Conservation (phyloP, 305 asterid species). For the Fraxinus latifolia region DNA sequence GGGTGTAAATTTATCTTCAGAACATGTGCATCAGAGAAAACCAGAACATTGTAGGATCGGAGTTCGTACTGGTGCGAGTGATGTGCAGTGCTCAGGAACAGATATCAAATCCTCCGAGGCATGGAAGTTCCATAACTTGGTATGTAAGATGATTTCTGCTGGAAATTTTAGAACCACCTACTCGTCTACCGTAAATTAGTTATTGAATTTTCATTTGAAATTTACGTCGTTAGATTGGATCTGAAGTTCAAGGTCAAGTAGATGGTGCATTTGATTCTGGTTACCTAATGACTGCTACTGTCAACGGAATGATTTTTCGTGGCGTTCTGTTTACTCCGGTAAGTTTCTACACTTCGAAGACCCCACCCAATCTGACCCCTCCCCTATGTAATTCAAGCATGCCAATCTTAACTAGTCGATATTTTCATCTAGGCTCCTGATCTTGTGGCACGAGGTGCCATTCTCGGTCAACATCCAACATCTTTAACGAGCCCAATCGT, state of each 20-base stretch:
- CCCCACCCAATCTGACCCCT: neutral
- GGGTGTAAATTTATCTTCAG: slow-evolving; percentile 32
- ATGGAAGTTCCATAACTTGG: slow-evolving; percentile 47
- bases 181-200: neutral
- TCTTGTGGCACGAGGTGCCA: slow-evolving; percentile 35
- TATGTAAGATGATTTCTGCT: slow-evolving; percentile 16
- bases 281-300: slow-evolving; percentile 83
- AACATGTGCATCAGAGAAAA: slow-evolving; percentile 32
- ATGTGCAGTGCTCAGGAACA: slow-evolving; percentile 28
- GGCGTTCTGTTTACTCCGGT: slow-evolving; percentile 87
- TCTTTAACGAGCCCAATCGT: slow-evolving; percentile 23
- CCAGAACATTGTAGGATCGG: slow-evolving; percentile 18
- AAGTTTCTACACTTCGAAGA: slow-evolving; percentile 20
- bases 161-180: neutral
- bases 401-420: neutral
- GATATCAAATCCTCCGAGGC: slow-evolving; percentile 34
- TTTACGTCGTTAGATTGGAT: slow-evolving; percentile 54
- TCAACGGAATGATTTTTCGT: slow-evolving; percentile 77
- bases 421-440: slow-evolving; percentile 55
- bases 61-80: slow-evolving; percentile 28
- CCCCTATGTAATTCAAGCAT: neutral
- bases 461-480: slow-evolving; percentile 34
- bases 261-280: slow-evolving; percentile 93
- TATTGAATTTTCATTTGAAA: neutral
- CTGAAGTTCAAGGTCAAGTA: slow-evolving; percentile 81